Base-by-base conservation (phyloP, 371 early-diverging fungal species). In the Mucor saturninus region DNA sequence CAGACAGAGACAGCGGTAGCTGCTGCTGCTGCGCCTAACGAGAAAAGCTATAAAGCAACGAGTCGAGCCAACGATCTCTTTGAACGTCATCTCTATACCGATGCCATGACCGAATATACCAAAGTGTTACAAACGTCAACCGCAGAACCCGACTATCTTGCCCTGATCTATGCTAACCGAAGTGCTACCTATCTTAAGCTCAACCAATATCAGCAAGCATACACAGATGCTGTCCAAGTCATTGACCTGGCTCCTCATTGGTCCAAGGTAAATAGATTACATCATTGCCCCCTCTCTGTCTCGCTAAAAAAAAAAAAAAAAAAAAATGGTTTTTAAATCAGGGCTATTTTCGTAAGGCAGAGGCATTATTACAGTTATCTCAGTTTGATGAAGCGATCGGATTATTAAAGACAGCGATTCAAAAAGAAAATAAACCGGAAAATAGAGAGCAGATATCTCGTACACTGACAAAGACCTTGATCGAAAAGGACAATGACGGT, bases 341-440 rank as follows among this genome's bases (percentile, higher is more conserved):
- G 88, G 92, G 91, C 9, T 83, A 92, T 65, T 94, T 85, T 72
- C 79, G 93, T 30, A 72, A 79, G 40, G 95, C 80, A 13, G 93
- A 93, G 66, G 89, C 89, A 2, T 68, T 87, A n/a, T 59, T 81
- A 51, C 83, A 83, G 35, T 67, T 86, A 49, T 65, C 68, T 1
- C 68, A 76, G 31, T 84, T 77, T 66, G 81, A 86, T 37, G 81
- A 86, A 40, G 91, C 93, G 10, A 74, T 90, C 48, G 73, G 77
- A 28, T 68, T 68, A 53, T 91, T 86, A 60, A 68, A 85, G 65
- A 65, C 45, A 2, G 89, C 92, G 0, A 68, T 83, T 21, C 72
- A 69, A 50, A 74, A 68, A 63, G 86, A 85, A 79, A 11, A 28
- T 11, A 86, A 86, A 29, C 76, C 83, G 10, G 68, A 71, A 29